Base-by-base conservation (phyloP, 2,329 filamentous ascomycete genomes). In the Epichloe coenophiala region DNA sequence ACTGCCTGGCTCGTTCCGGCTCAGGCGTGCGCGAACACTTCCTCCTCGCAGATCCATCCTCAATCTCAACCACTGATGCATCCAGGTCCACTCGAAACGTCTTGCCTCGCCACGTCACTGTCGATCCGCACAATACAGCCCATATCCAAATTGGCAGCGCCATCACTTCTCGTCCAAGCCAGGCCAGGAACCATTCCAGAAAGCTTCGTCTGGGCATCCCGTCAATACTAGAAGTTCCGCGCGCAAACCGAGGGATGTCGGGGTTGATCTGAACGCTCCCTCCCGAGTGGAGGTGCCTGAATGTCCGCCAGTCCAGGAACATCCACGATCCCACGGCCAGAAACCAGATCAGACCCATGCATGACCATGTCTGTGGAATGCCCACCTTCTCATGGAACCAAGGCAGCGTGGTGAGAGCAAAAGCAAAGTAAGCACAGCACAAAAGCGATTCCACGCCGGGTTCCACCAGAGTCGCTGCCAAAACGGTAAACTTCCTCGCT, bases 401-500 rank as follows among this genome's bases (percentile, higher is more conserved):
- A 0, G 85, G 80, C 1, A 94, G 62, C 0, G 83, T 88, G 0
- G 87, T 94, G 3, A 88, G 61, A 0, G 83, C 88, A 65, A 85
- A 95, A 1, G 88, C 78, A 42, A 89, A 81, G 61, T 94, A 89
- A 0, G 83, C 68, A 21, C 84, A 88, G 67, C 89, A 96, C 0
- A 97, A 63, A 36, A 98, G 77, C 31, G 84, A 85, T 65, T 98
- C 93, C 1, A 94, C 89, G 2, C 89, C 90, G 0, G 91, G 93
- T 63, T 98, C 93, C 3, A 96, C 87, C 1, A 96, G 71, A 0
- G 94, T 97, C 0, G 93, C 94, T 0, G 85, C 73, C 2, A 88
- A 76, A 13, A 98, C 93, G 0, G 91, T 96, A 71, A 88, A 97
- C 65, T 98, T 98, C 44, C 93, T 77, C 1, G 95, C 94, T 5